phyloP scores from a whole-genome alignment of 2,329 filamentous ascomycete genomes.

The Neofusicoccum sp. region DNA sequence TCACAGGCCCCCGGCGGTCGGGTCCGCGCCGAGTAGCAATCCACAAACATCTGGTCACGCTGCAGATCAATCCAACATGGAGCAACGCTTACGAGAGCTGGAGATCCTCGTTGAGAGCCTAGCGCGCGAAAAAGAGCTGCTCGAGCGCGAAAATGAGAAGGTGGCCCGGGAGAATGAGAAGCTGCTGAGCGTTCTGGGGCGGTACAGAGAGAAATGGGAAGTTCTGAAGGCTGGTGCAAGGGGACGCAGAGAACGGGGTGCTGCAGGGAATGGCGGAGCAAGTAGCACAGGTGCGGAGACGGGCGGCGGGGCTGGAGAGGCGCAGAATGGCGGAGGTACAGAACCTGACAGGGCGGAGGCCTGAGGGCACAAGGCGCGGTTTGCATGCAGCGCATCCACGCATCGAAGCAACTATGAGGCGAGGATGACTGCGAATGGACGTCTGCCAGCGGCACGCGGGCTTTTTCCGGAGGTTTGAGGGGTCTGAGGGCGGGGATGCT shows the following conservation, averaged over 20 bases:
- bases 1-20: constrained; percentile 31
- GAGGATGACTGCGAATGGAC: neutral
- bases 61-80: constrained; percentile 14
- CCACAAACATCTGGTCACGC: constrained; percentile 10
- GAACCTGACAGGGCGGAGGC: constrained; percentile 7
- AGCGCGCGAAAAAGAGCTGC: constrained; percentile 62
- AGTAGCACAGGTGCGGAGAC: constrained; percentile 11
- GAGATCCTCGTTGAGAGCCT: constrained; percentile 66
- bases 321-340: neutral
- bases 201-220: constrained; percentile 69
- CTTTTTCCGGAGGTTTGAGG: constrained; percentile 4
- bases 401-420: neutral
- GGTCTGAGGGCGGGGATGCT: neutral
- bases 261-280: neutral
- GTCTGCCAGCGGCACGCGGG: neutral
- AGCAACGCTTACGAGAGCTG: constrained; percentile 48
- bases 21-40: constrained; percentile 23
- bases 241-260: constrained; percentile 29
- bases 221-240: constrained; percentile 66
- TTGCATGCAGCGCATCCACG: neutral
- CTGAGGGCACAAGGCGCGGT: neutral
- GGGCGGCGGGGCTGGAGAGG: constrained; percentile 8
- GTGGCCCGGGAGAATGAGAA: constrained; percentile 65
- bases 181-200: constrained; percentile 54
- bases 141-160: constrained; percentile 63